phyloP scores from a whole-genome alignment of 75 land plant species.

The Cupressus sempervirens region DNA sequence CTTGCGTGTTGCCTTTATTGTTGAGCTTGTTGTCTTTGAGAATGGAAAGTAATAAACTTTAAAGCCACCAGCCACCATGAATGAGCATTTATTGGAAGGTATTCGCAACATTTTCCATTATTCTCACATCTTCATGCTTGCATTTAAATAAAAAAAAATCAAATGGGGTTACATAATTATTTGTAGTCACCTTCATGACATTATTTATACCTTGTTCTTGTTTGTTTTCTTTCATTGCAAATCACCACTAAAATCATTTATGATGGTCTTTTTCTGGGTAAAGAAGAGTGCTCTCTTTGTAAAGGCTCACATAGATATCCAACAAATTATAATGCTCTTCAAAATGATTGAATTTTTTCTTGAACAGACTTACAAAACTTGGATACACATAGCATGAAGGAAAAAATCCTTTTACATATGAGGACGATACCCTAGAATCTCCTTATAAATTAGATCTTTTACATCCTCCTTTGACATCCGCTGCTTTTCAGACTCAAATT shows the following conservation, averaged over 20 bases:
- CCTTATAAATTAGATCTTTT: conserved; percentile 32
- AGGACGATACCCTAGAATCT: conserved; percentile 46
- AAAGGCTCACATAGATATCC: conserved; percentile 37
- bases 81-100: too few relatives aligned
- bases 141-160: too few relatives aligned
- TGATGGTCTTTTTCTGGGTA: conserved; percentile 36
- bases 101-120: too few relatives aligned
- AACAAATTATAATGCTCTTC: conserved; percentile 46
- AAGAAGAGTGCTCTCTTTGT: conserved; percentile 54
- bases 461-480: conserved; percentile 39
- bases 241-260: not conserved
- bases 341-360: conserved; percentile 45
- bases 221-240: not conserved
- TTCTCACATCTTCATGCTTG: too few relatives aligned
- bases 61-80: too few relatives aligned
- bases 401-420: conserved; percentile 41
- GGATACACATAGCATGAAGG: conserved; percentile 3
- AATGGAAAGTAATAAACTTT: too few relatives aligned
- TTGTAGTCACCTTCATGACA: not conserved
- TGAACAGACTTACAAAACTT: conserved; percentile 49
- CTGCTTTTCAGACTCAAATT: conserved; percentile 47
- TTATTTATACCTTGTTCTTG: not conserved
- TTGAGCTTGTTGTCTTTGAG: too few relatives aligned
- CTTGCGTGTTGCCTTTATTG: too few relatives aligned
- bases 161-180: too few relatives aligned